phyloP scores from a whole-genome alignment of 2,329 filamentous ascomycete species.

The Penicillium oxalicum region DNA sequence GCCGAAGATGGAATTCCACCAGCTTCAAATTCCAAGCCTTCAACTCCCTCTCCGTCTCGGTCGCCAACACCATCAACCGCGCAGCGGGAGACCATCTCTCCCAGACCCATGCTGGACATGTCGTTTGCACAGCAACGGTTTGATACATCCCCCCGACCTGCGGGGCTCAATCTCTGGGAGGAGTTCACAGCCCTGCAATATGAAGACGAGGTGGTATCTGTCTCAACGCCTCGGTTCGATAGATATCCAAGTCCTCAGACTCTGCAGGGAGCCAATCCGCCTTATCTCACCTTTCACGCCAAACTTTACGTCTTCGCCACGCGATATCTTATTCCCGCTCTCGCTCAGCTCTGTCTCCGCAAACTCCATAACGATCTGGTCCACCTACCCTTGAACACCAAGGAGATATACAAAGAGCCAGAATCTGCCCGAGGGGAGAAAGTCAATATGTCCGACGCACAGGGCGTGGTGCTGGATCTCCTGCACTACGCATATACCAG shows the following conservation, averaged over 20 bases:
- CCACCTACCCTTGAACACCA: slow-evolving; percentile 21
- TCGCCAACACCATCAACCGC: not conserved
- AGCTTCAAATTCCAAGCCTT: not conserved
- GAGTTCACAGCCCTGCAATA: slow-evolving; percentile 35
- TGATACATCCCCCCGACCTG: slow-evolving; percentile 24
- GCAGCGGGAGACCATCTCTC: not conserved
- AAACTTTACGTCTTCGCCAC: slow-evolving; percentile 42
- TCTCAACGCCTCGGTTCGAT: too few species aligned
- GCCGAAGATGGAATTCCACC: too few species aligned
- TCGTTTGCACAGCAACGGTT: slow-evolving; percentile 34
- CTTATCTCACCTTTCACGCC: slow-evolving; percentile 40
- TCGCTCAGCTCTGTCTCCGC: slow-evolving; percentile 36
- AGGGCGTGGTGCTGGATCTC: slow-evolving; percentile 30
- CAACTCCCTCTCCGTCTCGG: not conserved
- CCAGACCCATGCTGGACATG: slow-evolving; percentile 29
- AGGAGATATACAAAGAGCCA: slow-evolving; percentile 7
- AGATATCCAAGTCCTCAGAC: not conserved
- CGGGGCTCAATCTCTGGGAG: slow-evolving; percentile 34
- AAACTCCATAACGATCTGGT: slow-evolving; percentile 37
- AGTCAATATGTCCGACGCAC: not conserved
- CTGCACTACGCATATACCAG: slow-evolving; percentile 37
- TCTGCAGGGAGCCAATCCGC: slow-evolving; percentile 17
- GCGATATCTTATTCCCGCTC: slow-evolving; percentile 36
- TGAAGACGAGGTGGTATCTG: slow-evolving; percentile 17
- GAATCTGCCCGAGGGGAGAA: not conserved